Evolutionary conservation across 371 early-diverging fungal genomes (phyloP).

Genomic region (Mucor plumbeus): DNA sequence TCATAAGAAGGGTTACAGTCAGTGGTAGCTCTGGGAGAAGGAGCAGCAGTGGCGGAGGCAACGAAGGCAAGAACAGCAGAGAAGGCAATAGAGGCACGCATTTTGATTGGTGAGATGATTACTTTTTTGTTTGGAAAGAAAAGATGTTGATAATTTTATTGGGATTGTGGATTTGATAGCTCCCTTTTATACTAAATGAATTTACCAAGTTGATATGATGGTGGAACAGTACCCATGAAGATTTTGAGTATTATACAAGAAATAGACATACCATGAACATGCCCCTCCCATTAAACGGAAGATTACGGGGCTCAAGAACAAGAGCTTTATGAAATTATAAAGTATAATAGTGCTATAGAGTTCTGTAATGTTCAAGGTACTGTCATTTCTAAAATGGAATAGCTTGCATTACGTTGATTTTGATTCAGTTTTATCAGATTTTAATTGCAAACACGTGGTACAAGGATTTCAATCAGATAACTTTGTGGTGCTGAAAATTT

Average conservation of each 20-base stretch:
- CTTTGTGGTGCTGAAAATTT: neutral
- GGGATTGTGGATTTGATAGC: neutral
- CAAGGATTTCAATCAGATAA: neutral
- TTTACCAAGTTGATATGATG: neutral
- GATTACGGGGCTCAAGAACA: neutral
- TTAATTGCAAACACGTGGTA: neutral
- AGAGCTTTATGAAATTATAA: neutral
- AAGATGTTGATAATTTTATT: neutral
- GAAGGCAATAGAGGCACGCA: conserved; percentile 15
- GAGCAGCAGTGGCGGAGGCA: conserved; percentile 20
- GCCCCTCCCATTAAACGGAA: neutral
- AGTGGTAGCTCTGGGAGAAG: conserved; percentile 17
- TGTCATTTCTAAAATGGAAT: neutral
- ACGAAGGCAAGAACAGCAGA: conserved; percentile 21
- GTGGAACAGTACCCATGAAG: neutral
- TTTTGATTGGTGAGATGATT: conserved; percentile 4
- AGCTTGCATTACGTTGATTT: neutral
- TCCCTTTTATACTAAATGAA: neutral
- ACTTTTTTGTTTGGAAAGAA: neutral
- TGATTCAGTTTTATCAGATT: conserved; percentile 1
- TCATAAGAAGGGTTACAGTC: conserved; percentile 43
- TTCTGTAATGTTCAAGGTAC: neutral
- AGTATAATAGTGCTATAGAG: neutral
- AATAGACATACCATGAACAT: neutral
- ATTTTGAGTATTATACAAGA: neutral